phyloP scores from a whole-genome alignment of 148 eudicot species.

The Dianthus caryophyllus region DNA sequence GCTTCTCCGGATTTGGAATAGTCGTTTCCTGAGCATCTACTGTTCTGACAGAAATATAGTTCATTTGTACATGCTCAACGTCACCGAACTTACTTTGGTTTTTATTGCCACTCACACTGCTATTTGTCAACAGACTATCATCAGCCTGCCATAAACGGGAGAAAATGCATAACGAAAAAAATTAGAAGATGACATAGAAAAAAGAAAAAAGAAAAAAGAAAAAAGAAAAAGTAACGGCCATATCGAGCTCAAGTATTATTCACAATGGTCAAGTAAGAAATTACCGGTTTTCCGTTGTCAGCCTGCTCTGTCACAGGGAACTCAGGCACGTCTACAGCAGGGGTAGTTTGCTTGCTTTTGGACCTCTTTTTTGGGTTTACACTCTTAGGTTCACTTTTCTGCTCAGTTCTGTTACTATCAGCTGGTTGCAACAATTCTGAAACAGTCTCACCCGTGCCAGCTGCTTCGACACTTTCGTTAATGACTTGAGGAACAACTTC shows the following conservation, averaged over 20 bases:
- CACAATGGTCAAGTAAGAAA: neutral
- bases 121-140: too few relatives aligned
- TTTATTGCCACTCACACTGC: slow-evolving; percentile 1
- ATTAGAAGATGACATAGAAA: too few relatives aligned
- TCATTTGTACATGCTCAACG: neutral
- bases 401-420: slow-evolving; percentile 6
- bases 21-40: slow-evolving; percentile 4
- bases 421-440: neutral
- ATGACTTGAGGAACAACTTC: neutral
- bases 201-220: too few relatives aligned
- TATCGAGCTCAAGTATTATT: neutral
- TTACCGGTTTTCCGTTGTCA: neutral
- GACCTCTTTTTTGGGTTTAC: slow-evolving; percentile 8
- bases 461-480: neutral
- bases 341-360: neutral
- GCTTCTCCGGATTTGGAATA: neutral
- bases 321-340: neutral
- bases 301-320: slow-evolving; percentile 3
- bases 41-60: neutral
- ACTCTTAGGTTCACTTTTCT: neutral
- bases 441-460: neutral
- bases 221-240: too few relatives aligned
- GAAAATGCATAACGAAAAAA: neutral
- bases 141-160: slow-evolving; percentile 7
- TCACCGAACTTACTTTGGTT: slow-evolving; percentile 4